phyloP scores from a whole-genome alignment of 805 yeast genomes.

The Brettanomyces sp. region DNA sequence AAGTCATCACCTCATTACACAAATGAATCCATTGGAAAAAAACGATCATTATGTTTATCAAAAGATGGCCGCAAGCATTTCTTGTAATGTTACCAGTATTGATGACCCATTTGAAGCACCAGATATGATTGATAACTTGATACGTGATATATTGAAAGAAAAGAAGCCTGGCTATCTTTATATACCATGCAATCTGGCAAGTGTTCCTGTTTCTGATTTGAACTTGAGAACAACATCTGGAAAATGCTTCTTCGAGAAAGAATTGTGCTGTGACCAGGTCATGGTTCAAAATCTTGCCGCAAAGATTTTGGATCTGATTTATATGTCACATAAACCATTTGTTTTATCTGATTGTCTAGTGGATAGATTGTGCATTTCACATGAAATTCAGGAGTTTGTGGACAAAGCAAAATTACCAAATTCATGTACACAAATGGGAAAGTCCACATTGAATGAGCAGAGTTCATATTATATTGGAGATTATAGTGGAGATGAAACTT shows the following conservation, averaged over 20 bases:
- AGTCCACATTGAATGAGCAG: conserved; percentile 67
- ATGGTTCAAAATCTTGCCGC: conserved; percentile 16
- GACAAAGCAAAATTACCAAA: conserved; percentile 41
- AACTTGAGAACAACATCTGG: conserved; percentile 14
- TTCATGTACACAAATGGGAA: conserved; percentile 59
- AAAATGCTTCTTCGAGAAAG: conserved; percentile 11
- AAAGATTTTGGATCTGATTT: conserved; percentile 39
- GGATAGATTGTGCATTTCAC: conserved; percentile 46
- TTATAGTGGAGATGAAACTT: conserved; percentile 55
- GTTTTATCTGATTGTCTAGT: conserved; percentile 65
- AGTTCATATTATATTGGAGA: conserved; percentile 57
- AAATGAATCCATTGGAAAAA: conserved; percentile 28
- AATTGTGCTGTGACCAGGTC: conserved; percentile 17
- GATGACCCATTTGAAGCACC: conserved; percentile 38
- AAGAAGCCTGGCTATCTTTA: conserved; percentile 79
- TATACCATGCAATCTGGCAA: conserved; percentile 64
- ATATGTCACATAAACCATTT: conserved; percentile 48
- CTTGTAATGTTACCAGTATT: conserved; percentile 48
- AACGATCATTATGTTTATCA: conserved; percentile 65
- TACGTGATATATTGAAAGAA: conserved; percentile 41
- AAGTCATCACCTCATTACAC: conserved; percentile 56
- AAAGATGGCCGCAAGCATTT: conserved; percentile 45
- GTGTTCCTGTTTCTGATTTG: conserved; percentile 29
- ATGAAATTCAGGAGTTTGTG: conserved; percentile 39
- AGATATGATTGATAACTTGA: conserved; percentile 58